Percentiles rank a stretch among this genome's conserved stretches.
phyloP scores from a whole-genome alignment of 2,329 filamentous ascomycete genomes.

The Fusarium haematococcum region DNA sequence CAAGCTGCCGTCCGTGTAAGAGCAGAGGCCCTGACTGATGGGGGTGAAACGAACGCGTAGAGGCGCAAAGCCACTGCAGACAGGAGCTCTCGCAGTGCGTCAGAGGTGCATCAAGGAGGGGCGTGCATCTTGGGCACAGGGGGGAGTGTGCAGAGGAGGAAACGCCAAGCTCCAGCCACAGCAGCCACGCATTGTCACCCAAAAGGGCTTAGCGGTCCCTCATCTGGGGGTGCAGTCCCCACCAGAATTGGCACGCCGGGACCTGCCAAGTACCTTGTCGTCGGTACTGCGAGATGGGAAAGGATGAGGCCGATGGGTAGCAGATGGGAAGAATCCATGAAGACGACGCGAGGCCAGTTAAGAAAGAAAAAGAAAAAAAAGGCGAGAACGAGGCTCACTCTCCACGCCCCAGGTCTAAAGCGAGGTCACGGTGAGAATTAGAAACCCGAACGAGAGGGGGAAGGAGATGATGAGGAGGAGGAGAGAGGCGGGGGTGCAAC shows the following conservation, averaged over 20 bases:
- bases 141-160: neutral
- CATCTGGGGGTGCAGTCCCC: neutral
- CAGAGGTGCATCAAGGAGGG: conserved; percentile 22
- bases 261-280: conserved; percentile 1
- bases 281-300: neutral
- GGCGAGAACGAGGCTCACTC: neutral
- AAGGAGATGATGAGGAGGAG: neutral
- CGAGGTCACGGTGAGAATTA: neutral
- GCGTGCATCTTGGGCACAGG: neutral
- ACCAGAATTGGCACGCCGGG: neutral
- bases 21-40: conserved; percentile 8
- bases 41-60: conserved; percentile 4
- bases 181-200: neutral
- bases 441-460: neutral
- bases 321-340: neutral
- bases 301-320: neutral
- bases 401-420: neutral
- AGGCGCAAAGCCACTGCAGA: conserved; percentile 5
- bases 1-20: neutral
- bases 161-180: conserved; percentile 1
- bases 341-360: neutral
- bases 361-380: neutral
- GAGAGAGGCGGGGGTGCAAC: neutral
- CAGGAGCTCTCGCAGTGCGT: conserved; percentile 24
- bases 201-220: neutral